A percentile compares a stretch with the other conserved stretches of the same genome.
phyloP scores from a whole-genome alignment of 441 rosid genomes.

The Cnidoscolus chayamansa region DNA sequence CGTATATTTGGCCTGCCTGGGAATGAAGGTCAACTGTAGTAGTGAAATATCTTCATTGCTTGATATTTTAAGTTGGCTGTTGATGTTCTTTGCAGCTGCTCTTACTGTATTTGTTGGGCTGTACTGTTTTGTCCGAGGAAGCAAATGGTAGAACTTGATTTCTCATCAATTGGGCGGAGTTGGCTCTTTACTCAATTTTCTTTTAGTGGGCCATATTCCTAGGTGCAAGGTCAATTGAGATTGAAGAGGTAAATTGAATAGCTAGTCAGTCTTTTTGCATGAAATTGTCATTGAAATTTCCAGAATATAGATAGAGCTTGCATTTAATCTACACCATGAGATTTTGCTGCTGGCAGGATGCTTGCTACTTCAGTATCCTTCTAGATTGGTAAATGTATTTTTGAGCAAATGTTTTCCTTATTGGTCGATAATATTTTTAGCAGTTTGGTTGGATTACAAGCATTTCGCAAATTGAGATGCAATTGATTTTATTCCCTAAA shows the following conservation, averaged over 20 bases:
- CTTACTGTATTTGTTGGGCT: not conserved
- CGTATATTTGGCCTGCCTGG: constrained; percentile 78
- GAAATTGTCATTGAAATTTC: constrained; percentile 1
- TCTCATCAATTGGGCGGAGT: not conserved
- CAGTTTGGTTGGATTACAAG: too few relatives aligned
- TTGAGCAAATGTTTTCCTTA: not conserved
- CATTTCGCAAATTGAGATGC: not conserved
- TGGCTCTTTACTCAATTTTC: constrained; percentile 1
- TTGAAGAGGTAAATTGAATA: constrained; percentile 6
- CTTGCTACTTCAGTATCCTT: not conserved
- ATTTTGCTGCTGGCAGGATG: not conserved
- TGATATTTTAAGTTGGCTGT: not conserved
- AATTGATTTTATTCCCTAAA: too few relatives aligned
- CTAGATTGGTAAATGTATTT: not conserved
- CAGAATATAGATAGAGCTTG: not conserved
- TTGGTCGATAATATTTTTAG: not conserved
- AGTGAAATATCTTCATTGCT: constrained; percentile 25
- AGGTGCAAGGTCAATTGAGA: not conserved
- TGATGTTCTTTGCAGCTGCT: constrained; percentile 7
- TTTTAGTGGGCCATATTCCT: not conserved
- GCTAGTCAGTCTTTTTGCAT: not conserved
- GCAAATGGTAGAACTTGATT: constrained; percentile 12
- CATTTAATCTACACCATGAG: not conserved
- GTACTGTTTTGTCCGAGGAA: not conserved
- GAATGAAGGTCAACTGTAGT: constrained; percentile 50